These are phyloP conservation scores for Boletus pseudopeckii DNA, from an alignment of 768 basidiomycete genomes.

Conservation along the genomic window DNA sequence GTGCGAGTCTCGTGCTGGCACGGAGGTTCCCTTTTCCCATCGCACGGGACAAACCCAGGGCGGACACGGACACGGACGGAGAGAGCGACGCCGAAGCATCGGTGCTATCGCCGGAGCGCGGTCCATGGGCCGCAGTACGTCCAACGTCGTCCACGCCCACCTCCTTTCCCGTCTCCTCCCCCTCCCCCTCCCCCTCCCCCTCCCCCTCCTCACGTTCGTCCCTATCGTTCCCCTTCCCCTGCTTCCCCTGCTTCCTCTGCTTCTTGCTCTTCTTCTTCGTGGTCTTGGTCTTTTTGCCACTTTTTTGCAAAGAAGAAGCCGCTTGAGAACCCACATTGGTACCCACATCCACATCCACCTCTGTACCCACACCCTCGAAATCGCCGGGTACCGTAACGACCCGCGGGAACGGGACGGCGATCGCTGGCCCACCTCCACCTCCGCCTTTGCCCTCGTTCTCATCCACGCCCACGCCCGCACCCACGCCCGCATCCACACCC, in stretches of 20 bases:
- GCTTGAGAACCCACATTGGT: neutral
- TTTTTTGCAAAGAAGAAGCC: conserved; percentile 20
- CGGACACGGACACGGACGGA: neutral
- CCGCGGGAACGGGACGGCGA: neutral
- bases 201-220: neutral
- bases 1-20: conserved; percentile 3
- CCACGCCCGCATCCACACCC: neutral
- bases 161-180: conserved; percentile 13
- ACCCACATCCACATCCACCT: neutral
- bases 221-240: neutral
- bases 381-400: conserved; percentile 10
- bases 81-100: conserved; percentile 10
- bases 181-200: neutral
- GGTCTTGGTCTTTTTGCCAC: conserved; percentile 35
- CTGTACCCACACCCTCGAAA: conserved; percentile 1
- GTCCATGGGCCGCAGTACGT: neutral
- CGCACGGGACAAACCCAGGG: neutral
- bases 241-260: conserved; percentile 4
- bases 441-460: too few relatives aligned
- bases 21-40: conserved; percentile 1
- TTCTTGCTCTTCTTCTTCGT: conserved; percentile 43
- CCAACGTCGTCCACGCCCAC: neutral
- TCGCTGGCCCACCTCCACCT: neutral
- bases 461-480: neutral
- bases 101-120: conserved; percentile 16